Evolutionary conservation across 2,329 filamentous ascomycete species (phyloP), one percentile per base, ranked within the genome.

Genomic region (Coccinonectria pachysandricola): DNA sequence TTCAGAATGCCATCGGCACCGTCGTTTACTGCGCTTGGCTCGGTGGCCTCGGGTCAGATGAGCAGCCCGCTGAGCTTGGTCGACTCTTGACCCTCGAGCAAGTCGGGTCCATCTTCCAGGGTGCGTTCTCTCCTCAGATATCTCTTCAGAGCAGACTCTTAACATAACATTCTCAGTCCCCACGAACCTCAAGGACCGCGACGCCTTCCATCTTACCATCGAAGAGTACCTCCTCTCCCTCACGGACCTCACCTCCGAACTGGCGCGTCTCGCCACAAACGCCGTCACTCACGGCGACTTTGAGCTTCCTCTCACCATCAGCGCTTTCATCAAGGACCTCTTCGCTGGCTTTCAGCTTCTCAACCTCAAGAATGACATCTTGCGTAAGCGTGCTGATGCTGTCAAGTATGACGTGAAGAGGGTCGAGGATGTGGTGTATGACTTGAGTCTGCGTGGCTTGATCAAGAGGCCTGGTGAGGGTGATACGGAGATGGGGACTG

Each of bases 381-480:
- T 98, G 48, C 72, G 91, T 33, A 84, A 86, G 60, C 71, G 85
- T 36, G 85, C 84, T 30, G 91, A 98, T 59, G 81, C 79, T 5
- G 81, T 98, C 57, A 98, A 98, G 66, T 98, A 98, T 52, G 79
- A 81, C 46, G 85, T 98, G 48, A 98, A 96, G 68, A 88, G 93
- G 54, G 85, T 95, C 8, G 91, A 98, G 64, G 91, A 96, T 50
- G 86, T 98, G 8, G 88, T 96, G 26, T 98, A 98, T 50, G 91
- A 98, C 53, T 62, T 98, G 30, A 88, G 83, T 13, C 60, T 98
- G 49, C 72, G 91, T 32, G 88, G 91, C 26, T 55, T 96, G 48
- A 67, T 92, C 24, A 73, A 79, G 22, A 64, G 68, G 39, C 42
- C 50, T 4, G 43, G 42, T 0, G 46, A 46, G 19, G 45, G 37